Percentiles rank a stretch among this genome's conserved stretches.
Conservation (phyloP, 2,329 filamentous ascomycete species). For the Rosellinia necatrix region DNA sequence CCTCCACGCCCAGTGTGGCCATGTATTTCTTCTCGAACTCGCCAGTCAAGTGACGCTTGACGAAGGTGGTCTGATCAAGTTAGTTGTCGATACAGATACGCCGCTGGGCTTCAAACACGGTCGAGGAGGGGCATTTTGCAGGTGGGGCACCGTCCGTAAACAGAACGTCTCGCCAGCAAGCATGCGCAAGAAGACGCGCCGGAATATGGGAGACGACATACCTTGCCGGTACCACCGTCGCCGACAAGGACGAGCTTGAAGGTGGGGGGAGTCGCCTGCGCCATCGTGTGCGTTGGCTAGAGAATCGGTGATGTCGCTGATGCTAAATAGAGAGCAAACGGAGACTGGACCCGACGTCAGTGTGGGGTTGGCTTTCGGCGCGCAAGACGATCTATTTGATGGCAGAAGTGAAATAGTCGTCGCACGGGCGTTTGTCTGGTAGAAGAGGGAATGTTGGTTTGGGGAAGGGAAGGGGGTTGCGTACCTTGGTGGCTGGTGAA, state of each 20-base stretch:
- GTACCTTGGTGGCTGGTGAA: slow-evolving; percentile 24
- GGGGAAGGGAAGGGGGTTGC: not conserved
- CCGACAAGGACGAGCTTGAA: slow-evolving; percentile 99
- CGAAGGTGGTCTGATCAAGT: slow-evolving; percentile 85
- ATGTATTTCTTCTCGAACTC: slow-evolving; percentile 99
- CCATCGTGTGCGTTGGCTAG: slow-evolving; percentile 61
- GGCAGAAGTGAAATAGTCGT: slow-evolving; percentile 8
- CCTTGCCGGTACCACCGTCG: slow-evolving; percentile 99
- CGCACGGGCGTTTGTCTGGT: not conserved
- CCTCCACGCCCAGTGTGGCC: slow-evolving; percentile 98
- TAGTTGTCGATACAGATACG: slow-evolving; percentile 28
- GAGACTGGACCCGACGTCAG: slow-evolving; percentile 32
- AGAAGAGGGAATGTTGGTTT: not conserved
- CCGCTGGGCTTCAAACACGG: slow-evolving; percentile 10
- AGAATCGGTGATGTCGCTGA: slow-evolving; percentile 12
- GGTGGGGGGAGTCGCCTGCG: slow-evolving; percentile 69
- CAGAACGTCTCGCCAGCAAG: slow-evolving; percentile 14
- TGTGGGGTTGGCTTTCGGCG: slow-evolving; percentile 26
- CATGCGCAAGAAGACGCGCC: slow-evolving; percentile 15
- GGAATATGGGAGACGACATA: slow-evolving; percentile 50
- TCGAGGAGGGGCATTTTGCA: slow-evolving; percentile 35
- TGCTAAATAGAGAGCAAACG: slow-evolving; percentile 27
- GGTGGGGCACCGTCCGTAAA: slow-evolving; percentile 27
- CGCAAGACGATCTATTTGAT: slow-evolving; percentile 17
- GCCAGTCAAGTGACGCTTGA: slow-evolving; percentile 99